phyloP scores from a whole-genome alignment of 352 stramenopile species.

The Pelagophyceae sp. region DNA sequence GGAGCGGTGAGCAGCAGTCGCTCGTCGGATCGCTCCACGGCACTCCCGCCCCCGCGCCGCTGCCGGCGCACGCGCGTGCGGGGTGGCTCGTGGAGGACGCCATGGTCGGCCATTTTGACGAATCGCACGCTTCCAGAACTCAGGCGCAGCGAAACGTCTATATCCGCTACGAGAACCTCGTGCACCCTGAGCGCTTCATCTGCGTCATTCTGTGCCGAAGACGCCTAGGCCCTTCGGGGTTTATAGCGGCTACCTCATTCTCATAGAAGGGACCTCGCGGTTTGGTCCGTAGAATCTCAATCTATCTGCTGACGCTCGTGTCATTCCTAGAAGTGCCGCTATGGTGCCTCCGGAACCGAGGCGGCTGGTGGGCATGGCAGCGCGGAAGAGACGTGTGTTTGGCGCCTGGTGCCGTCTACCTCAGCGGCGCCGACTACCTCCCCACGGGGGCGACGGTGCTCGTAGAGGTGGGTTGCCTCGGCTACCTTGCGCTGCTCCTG shows the following conservation, averaged over 20 bases:
- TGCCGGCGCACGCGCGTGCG: neutral
- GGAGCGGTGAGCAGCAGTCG: too few relatives aligned
- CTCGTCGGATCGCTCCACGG: too few relatives aligned
- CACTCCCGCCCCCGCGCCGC: too few relatives aligned
- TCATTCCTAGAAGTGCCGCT: neutral
- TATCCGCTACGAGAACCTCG: constrained; percentile 2
- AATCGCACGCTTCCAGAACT: neutral
- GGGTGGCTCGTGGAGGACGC: constrained; percentile 17
- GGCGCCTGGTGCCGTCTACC: neutral
- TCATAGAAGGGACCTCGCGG: too few relatives aligned
- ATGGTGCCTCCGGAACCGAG: neutral
- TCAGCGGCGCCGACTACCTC: constrained; percentile 7
- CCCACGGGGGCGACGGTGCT: neutral
- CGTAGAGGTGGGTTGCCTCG: neutral
- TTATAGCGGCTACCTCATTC: too few relatives aligned
- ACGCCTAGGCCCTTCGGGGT: too few relatives aligned
- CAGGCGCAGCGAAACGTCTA: neutral
- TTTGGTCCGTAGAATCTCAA: too few relatives aligned
- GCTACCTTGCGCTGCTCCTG: neutral
- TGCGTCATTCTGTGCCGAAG: neutral
- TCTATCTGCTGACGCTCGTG: constrained; percentile 5
- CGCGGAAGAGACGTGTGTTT: neutral
- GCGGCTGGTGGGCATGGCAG: neutral
- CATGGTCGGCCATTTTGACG: constrained; percentile 9
- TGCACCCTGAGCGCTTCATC: constrained; percentile 5